phyloP scores from a whole-genome alignment of 352 stramenopile species.

The Phytophthora parvispora region DNA sequence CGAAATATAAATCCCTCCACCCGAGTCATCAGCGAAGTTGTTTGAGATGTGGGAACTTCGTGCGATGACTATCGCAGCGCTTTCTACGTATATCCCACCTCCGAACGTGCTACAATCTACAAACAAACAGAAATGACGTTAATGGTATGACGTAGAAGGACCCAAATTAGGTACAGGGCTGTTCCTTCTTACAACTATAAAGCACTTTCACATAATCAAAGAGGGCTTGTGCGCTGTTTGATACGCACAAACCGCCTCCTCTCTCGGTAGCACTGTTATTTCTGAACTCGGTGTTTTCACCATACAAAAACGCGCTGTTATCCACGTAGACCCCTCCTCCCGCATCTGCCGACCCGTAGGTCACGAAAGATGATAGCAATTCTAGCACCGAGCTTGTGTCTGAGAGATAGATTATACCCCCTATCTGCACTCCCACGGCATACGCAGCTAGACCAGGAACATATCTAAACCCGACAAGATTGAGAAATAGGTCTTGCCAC shows the following conservation, averaged over 20 bases:
- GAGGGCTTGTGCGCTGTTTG: slow-evolving; percentile 29
- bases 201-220: slow-evolving; percentile 40
- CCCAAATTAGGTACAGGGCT: background rate
- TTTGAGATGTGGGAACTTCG: slow-evolving; percentile 36
- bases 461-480: slow-evolving; percentile 30
- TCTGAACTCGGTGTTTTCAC: slow-evolving; percentile 29
- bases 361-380: slow-evolving; percentile 34
- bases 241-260: slow-evolving; percentile 58
- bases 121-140: background rate
- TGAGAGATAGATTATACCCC: slow-evolving; percentile 54
- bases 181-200: slow-evolving; percentile 47
- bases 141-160: no score
- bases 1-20: slow-evolving; percentile 64
- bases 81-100: slow-evolving; percentile 61
- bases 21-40: slow-evolving; percentile 70
- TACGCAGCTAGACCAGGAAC: slow-evolving; percentile 6
- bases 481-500: slow-evolving; percentile 33
- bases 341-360: slow-evolving; percentile 50
- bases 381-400: slow-evolving; percentile 27
- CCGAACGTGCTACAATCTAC: slow-evolving; percentile 60
- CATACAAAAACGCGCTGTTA: slow-evolving; percentile 32
- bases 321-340: slow-evolving; percentile 57
- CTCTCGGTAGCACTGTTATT: slow-evolving; percentile 56
- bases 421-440: slow-evolving; percentile 14
- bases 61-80: slow-evolving; percentile 27